A percentile compares a stretch with the other conserved stretches of the same genome.
These are phyloP conservation scores for Fusarium nodosum DNA, from an alignment of 2,329 filamentous ascomycete species.

Conservation along the genomic window DNA sequence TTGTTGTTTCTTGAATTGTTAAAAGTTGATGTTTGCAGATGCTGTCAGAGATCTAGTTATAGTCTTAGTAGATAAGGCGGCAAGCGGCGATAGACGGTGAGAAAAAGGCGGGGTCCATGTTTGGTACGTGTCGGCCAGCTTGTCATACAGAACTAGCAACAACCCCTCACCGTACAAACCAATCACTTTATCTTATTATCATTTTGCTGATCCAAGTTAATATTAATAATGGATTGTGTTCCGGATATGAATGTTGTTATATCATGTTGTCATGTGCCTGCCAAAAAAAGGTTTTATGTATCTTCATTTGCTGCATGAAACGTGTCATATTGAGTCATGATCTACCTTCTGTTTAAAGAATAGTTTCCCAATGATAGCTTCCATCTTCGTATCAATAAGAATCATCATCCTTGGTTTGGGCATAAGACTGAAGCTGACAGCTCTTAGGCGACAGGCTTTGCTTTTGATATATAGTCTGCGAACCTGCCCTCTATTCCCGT, in stretches of 20 bases:
- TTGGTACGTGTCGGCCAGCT: constrained; percentile 7
- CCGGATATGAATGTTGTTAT: neutral
- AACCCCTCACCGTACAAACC: constrained; percentile 1
- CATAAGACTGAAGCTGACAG: neutral
- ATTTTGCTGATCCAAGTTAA: neutral
- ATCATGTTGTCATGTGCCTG: neutral
- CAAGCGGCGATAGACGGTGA: neutral
- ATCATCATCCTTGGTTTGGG: neutral
- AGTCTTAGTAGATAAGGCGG: neutral
- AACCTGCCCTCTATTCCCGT: rapidly evolving
- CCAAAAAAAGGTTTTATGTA: neutral
- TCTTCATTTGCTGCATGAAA: neutral
- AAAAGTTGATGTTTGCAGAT: neutral
- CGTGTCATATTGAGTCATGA: neutral
- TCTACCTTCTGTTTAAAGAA: constrained; percentile 4
- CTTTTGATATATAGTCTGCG: neutral
- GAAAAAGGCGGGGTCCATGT: constrained; percentile 3
- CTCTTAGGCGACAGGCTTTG: rapidly evolving
- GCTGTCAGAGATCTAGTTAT: neutral
- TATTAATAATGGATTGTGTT: neutral
- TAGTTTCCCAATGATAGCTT: neutral
- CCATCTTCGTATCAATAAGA: neutral
- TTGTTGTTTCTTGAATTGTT: neutral
- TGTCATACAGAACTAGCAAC: constrained; percentile 8
- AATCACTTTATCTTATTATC: neutral